Percentiles rank a stretch among this genome's conserved stretches.
These are phyloP conservation scores for Paraphaeosphaeria minitans DNA, from an alignment of 2,329 filamentous ascomycete species.

Conservation along the genomic window DNA sequence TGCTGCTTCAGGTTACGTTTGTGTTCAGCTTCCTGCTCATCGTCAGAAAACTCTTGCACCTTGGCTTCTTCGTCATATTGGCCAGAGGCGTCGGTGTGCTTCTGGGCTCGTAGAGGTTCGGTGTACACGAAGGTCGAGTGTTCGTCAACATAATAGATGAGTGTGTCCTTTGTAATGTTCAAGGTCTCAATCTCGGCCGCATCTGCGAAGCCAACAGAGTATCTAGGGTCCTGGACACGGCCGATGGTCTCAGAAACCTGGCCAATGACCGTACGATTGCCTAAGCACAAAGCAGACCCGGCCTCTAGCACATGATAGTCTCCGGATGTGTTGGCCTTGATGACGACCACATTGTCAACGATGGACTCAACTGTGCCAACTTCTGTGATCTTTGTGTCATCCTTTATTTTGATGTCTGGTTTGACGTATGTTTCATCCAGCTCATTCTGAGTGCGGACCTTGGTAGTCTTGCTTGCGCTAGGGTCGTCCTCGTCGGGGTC, in stretches of 20 bases:
- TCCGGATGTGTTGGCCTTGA: conserved; percentile 78
- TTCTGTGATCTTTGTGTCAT: conserved; percentile 75
- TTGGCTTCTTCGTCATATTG: conserved; percentile 92
- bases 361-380: conserved; percentile 77
- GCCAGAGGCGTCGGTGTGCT: conserved; percentile 93
- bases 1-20: conserved; percentile 65
- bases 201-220: conserved; percentile 77
- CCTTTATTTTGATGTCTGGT: conserved; percentile 77
- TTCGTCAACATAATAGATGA: conserved; percentile 77
- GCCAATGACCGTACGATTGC: conserved; percentile 77
- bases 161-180: conserved; percentile 70
- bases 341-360: conserved; percentile 77
- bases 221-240: conserved; percentile 82
- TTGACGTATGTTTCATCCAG: conserved; percentile 58
- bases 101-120: conserved; percentile 74
- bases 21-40: conserved; percentile 88
- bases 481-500: conserved; percentile 79
- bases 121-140: conserved; percentile 89
- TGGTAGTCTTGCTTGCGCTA: conserved; percentile 54
- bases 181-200: conserved; percentile 69
- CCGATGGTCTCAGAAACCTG: conserved; percentile 85
- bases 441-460: conserved; percentile 84
- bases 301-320: conserved; percentile 84
- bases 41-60: conserved; percentile 94
- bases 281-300: conserved; percentile 81